Evolutionary conservation across 768 basidiomycete species (phyloP).

Genomic region (Boletus rubescentipes): DNA sequence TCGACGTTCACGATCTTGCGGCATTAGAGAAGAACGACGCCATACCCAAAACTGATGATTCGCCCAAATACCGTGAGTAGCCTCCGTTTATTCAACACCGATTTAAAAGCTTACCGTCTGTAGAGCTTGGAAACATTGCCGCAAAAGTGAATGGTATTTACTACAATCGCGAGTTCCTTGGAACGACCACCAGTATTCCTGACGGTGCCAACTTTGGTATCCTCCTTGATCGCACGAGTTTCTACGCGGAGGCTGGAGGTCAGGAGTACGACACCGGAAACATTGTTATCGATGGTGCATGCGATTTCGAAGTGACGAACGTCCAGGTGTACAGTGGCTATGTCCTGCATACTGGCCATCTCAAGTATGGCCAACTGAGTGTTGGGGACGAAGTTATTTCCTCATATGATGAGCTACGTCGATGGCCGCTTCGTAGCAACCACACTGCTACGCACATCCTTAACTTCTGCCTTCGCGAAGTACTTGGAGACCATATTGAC

Average conservation of each 20-base stretch:
- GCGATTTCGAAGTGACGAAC: conserved; percentile 91
- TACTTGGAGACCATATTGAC: conserved; percentile 96
- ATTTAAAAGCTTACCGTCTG: not conserved
- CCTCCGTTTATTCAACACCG: not conserved
- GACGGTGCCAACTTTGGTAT: conserved; percentile 75
- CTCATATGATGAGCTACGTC: conserved; percentile 93
- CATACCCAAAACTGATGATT: conserved; percentile 92
- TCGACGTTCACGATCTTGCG: conserved; percentile 95
- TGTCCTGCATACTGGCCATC: conserved; percentile 85
- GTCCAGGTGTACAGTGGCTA: conserved; percentile 96
- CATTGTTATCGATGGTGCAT: conserved; percentile 86
- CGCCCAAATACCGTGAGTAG: conserved; percentile 80
- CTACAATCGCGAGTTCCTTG: conserved; percentile 70
- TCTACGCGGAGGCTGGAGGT: conserved; percentile 97
- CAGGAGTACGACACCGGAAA: conserved; percentile 97
- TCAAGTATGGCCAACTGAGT: conserved; percentile 84
- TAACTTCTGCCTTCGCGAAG: conserved; percentile 89
- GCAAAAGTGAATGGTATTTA: conserved; percentile 84
- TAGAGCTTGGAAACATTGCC: conserved; percentile 76
- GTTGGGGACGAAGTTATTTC: conserved; percentile 83
- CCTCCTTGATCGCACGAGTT: conserved; percentile 88
- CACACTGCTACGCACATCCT: conserved; percentile 99
- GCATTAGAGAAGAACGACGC: conserved; percentile 71
- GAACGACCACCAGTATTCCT: conserved; percentile 65
- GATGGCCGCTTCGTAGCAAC: conserved; percentile 96